Evolutionary conservation across 306 rosid genomes (phyloP), one percentile per base, ranked within the genome.

Genomic region (Benincasa hispida): DNA sequence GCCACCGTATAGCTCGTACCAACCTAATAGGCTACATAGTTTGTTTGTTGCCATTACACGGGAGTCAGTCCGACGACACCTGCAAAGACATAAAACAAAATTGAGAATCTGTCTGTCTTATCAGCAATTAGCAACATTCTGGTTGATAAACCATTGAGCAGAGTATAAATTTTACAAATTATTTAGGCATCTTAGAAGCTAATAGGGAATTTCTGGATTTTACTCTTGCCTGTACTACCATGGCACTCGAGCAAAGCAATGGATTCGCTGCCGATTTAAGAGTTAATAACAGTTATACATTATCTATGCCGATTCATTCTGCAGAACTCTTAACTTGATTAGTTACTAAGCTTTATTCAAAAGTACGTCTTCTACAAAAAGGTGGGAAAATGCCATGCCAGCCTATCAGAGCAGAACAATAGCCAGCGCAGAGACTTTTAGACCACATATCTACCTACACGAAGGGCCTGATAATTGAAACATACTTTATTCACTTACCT

Each of bases 1-100:
- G 25, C 70, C 1, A 0, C 51, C 17, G 4, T 19, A 37, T n/a
- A 21, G 32, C 30, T 67, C 10, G 53, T 39, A 65, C 70, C 72
- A 11, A 67, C 74, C 53, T 67, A 17, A 42, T 37, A 67, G 74
- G 42, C 35, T 72, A 27, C 9, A 58, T 8, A 51, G 12, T 10
- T 75, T 62, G 66, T 53, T 45, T 17, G 51, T 35, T 41, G 73
- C 39, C 58, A 66, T 83, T 72, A 91, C 73, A 84, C 39, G 2
- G 93, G 97, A 22, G 97, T 92, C 86, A 88, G 75, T 57, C 97
- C 97, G 78, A 89, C 90, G 35, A 88, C 96, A 17, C 93, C 96
- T 91, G 85, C 82, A 80, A 48, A 53, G 39, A 42, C 9, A 39
- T n/a, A 5, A 8, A 66, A 81, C 19, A 79, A 72, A 37, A 30